Evolutionary conservation across 345 rosid genomes (phyloP).

Genomic region (Boechera retrofracta): DNA sequence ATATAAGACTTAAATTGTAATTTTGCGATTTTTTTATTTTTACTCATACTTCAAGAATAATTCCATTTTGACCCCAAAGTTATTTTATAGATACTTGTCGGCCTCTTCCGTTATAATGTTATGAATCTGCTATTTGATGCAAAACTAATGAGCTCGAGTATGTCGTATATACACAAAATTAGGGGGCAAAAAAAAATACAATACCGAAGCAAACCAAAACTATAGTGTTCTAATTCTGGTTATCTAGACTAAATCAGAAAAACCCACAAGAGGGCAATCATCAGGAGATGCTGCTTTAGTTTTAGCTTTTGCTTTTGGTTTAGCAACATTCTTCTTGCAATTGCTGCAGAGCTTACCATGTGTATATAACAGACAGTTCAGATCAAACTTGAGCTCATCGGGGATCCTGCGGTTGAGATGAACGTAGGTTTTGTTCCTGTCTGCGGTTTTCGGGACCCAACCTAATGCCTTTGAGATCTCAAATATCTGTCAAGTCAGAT

Average conservation of each 20-base stretch:
- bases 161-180: background rate
- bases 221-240: constrained; percentile 2
- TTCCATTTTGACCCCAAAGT: constrained; percentile 21
- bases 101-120: background rate
- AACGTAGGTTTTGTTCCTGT: constrained; percentile 72
- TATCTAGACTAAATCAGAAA: constrained; percentile 31
- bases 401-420: constrained; percentile 83
- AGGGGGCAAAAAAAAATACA: background rate
- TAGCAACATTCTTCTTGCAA: constrained; percentile 66
- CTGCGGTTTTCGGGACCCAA: constrained; percentile 82
- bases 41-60: background rate
- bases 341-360: constrained; percentile 78
- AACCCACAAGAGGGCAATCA: constrained; percentile 52
- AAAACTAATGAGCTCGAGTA: background rate
- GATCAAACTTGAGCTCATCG: constrained; percentile 80
- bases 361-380: constrained; percentile 78
- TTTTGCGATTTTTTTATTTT: background rate
- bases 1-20: constrained; percentile 7
- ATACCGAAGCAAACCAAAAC: background rate
- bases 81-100: background rate
- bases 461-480: constrained; percentile 86
- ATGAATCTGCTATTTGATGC: background rate
- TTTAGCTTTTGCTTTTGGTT: constrained; percentile 41
- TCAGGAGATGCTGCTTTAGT: constrained; percentile 29
- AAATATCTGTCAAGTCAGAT: constrained; percentile 62